Evolutionary conservation across 345 rosid genomes (phyloP).

Genomic region (Orychophragmus violaceus): DNA sequence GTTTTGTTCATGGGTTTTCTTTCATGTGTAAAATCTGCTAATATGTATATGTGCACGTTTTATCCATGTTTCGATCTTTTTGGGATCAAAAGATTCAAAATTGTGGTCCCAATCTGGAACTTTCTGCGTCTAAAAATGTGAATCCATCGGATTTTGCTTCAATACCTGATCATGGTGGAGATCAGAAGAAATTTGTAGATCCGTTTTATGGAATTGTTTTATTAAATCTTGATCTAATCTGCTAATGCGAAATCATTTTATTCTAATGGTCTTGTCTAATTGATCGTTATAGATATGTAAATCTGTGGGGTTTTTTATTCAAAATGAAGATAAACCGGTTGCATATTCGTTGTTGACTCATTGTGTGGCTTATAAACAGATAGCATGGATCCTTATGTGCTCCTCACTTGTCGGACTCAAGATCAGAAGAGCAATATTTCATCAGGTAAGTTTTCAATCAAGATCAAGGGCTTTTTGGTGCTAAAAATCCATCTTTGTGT

Average conservation of each 20-base stretch:
- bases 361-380: constrained; percentile 32
- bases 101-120: not conserved
- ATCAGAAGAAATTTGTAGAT: not conserved
- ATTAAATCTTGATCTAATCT: constrained; percentile 5
- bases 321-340: not conserved
- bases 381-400: constrained; percentile 67
- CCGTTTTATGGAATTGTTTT: not conserved
- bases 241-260: not conserved
- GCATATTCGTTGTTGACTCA: not conserved
- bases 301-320: not conserved
- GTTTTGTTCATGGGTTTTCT: constrained; percentile 11
- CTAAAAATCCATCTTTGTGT: not conserved
- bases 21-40: constrained; percentile 1
- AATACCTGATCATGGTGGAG: no score
- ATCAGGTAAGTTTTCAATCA: constrained; percentile 39
- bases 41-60: not conserved
- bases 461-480: not conserved
- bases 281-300: not conserved
- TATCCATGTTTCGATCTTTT: not conserved
- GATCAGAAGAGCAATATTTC: constrained; percentile 69
- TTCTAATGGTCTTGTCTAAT: not conserved
- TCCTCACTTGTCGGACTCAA: constrained; percentile 60
- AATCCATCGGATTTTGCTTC: not conserved
- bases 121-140: no score
- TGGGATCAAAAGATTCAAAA: constrained; percentile 2